Conservation (phyloP, 1,284 basidiomycete genomes). For the Blastosporella zonata region DNA sequence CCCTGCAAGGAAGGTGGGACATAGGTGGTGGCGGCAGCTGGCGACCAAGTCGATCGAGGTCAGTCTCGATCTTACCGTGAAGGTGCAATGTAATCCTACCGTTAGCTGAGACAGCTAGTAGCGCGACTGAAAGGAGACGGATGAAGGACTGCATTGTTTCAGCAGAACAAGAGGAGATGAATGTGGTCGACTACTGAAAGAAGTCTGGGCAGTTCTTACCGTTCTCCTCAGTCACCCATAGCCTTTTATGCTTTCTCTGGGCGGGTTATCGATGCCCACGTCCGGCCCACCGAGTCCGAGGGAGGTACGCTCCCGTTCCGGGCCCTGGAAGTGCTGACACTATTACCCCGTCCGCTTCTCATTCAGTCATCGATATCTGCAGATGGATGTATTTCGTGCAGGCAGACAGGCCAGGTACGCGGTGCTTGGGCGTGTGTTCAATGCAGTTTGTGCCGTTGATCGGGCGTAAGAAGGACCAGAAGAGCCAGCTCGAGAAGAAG, state of each 20-base stretch:
- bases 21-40: conserved; percentile 2
- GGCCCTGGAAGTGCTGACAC: conserved; percentile 9
- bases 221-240: neutral
- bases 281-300: conserved; percentile 1
- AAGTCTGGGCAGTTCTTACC: neutral
- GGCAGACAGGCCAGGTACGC: conserved; percentile 14
- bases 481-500: neutral
- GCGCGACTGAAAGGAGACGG: neutral
- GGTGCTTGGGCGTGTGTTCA: conserved; percentile 13
- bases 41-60: too few relatives aligned
- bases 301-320: conserved; percentile 3
- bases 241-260: conserved; percentile 6
- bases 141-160: neutral
- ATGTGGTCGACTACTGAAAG: neutral
- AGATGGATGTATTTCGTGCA: conserved; percentile 6
- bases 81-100: too few relatives aligned
- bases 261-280: neutral
- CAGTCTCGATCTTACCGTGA: neutral
- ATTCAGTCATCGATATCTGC: neutral
- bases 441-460: neutral
- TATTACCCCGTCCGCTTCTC: conserved; percentile 1
- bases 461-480: conserved; percentile 2
- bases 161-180: neutral
- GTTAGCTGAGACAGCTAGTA: neutral
- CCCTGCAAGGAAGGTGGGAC: conserved; percentile 17